phyloP scores from a whole-genome alignment of 225 moss, liverwort and hornwort species.

The Polytrichum formosum region DNA sequence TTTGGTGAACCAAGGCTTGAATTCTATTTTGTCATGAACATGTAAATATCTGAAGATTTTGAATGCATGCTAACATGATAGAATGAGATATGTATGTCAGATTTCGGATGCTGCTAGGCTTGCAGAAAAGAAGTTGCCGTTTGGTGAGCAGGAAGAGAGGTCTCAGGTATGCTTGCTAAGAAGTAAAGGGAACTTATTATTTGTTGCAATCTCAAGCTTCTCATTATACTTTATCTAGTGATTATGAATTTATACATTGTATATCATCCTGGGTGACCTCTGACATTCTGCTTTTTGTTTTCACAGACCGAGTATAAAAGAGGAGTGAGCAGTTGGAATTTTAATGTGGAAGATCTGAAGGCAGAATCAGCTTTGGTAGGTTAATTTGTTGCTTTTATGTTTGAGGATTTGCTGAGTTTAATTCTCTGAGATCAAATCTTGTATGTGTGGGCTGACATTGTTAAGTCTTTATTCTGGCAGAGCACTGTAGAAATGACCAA shows the following conservation, averaged over 20 bases:
- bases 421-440: not conserved
- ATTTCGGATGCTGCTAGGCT: constrained; percentile 71
- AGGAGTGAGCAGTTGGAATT: constrained; percentile 97
- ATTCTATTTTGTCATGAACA: not conserved
- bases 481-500: too few species aligned
- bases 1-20: not conserved
- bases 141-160: constrained; percentile 84
- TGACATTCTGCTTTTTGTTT: not conserved
- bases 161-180: constrained; percentile 48
- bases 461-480: too few species aligned
- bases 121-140: constrained; percentile 90
- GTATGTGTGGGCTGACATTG: not conserved
- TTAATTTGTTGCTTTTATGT: not conserved
- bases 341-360: constrained; percentile 90
- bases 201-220: too few species aligned
- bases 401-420: not conserved
- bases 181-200: too few species aligned
- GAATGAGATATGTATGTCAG: constrained; percentile 25
- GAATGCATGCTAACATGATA: not conserved
- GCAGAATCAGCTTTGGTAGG: constrained; percentile 72
- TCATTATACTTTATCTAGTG: too few species aligned
- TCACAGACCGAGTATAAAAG: constrained; percentile 83
- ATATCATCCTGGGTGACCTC: too few species aligned
- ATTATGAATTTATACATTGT: too few species aligned
- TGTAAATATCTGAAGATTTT: constrained; percentile 1